Percentiles rank a stretch among this genome's conserved stretches.
phyloP scores from a whole-genome alignment of 2,329 filamentous ascomycete species.

The Monosporascus sp. region DNA sequence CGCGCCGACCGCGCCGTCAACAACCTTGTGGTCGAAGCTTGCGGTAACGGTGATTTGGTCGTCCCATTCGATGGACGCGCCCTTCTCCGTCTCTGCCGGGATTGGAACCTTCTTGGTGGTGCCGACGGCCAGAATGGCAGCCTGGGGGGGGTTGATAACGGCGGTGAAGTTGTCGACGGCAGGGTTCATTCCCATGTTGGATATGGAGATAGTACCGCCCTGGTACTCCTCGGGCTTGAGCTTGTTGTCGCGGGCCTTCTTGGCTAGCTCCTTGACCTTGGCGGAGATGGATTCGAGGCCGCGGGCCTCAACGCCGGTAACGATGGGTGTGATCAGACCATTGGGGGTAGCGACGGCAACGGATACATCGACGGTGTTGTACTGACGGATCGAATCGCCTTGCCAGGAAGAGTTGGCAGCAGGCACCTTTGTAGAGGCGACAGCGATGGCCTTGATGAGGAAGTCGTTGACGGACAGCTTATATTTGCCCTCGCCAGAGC shows the following conservation, averaged over 20 bases:
- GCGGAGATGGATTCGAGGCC: constrained; percentile 84
- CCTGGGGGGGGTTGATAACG: constrained; percentile 98
- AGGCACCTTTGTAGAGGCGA: constrained; percentile 89
- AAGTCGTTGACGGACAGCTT: constrained; percentile 99
- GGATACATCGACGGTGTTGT: constrained; percentile 88
- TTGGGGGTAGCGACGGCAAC: constrained; percentile 91
- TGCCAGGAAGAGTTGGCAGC: constrained; percentile 95
- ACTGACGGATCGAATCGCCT: constrained; percentile 84
- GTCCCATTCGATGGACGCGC: constrained; percentile 79
- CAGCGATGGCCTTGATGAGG: constrained; percentile 90
- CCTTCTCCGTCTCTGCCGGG: constrained; percentile 79
- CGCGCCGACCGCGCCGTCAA: constrained; percentile 91
- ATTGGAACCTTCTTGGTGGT: constrained; percentile 94
- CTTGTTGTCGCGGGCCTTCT: constrained; percentile 94
- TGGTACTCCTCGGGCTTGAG: constrained; percentile 99
- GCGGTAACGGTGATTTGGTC: constrained; percentile 94
- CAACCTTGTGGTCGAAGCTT: constrained; percentile 98
- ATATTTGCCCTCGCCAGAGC: constrained; percentile 83
- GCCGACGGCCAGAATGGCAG: constrained; percentile 89
- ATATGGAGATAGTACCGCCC: constrained; percentile 97
- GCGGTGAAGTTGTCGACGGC: constrained; percentile 96
- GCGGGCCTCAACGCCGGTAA: constrained; percentile 79
- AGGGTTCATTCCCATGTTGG: constrained; percentile 99
- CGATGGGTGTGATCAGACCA: constrained; percentile 95
- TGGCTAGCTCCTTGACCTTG: constrained; percentile 92